Percentiles rank a stretch among this genome's conserved stretches.
phyloP scores from a whole-genome alignment of 352 stramenopile genomes.

The Phytophthora palmivora region DNA sequence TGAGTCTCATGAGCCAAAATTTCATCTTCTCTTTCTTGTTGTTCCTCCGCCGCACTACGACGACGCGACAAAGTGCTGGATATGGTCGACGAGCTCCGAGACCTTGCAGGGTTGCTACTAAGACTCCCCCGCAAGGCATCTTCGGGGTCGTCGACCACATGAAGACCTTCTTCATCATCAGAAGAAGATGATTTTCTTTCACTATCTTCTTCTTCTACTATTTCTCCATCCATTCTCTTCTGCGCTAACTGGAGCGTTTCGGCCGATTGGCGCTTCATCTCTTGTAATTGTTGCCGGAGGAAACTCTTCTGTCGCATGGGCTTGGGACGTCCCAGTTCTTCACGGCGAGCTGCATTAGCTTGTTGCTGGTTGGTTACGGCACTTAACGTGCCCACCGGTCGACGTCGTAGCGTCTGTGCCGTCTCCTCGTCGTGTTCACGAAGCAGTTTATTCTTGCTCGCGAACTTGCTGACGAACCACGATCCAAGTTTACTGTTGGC shows the following conservation, averaged over 20 bases:
- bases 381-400: conserved; percentile 45
- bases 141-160: conserved; percentile 46
- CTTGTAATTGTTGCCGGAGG: conserved; percentile 66
- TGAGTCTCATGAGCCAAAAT: conserved; percentile 40
- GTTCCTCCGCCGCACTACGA: conserved; percentile 35
- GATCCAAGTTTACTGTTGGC: conserved; percentile 65
- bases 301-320: conserved; percentile 74
- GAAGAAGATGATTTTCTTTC: conserved; percentile 35
- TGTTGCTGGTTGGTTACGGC: conserved; percentile 46
- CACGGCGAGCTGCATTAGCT: conserved; percentile 31
- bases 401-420: conserved; percentile 46
- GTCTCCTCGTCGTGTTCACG: conserved; percentile 65
- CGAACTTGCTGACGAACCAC: conserved; percentile 78
- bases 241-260: conserved; percentile 52
- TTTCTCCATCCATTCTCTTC: conserved; percentile 58
- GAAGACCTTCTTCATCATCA: conserved; percentile 44
- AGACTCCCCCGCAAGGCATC: conserved; percentile 38
- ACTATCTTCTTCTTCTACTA: conserved; percentile 35
- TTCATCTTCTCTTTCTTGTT: conserved; percentile 40
- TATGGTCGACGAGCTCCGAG: conserved; percentile 41
- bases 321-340: conserved; percentile 36
- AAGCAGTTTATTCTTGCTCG: conserved; percentile 61
- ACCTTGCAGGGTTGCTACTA: conserved; percentile 39
- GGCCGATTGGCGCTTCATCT: conserved; percentile 82
- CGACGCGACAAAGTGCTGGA: conserved; percentile 40